phyloP scores from a whole-genome alignment of 768 basidiomycete species.

The Cystobasidium ongulense region DNA sequence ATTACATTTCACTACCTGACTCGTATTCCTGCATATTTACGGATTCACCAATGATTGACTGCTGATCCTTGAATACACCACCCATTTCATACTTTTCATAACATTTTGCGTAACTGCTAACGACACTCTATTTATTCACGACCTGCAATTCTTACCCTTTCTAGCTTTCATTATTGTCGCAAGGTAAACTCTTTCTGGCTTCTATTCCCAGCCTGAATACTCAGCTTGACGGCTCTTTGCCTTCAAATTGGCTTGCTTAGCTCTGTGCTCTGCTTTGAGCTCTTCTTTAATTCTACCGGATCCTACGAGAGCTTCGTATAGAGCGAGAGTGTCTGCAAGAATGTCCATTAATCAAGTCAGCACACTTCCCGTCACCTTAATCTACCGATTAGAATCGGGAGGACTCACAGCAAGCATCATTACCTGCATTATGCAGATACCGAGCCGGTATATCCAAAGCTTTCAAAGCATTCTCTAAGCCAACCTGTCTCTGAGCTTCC shows the following conservation, averaged over 20 bases:
- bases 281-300: neutral
- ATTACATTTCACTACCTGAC: no score
- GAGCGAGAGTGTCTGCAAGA: slow-evolving; percentile 11
- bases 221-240: neutral
- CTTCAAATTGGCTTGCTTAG: neutral
- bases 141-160: no score
- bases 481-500: slow-evolving; percentile 5
- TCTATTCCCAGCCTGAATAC: neutral
- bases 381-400: neutral
- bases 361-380: neutral
- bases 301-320: slow-evolving; percentile 13
- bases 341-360: neutral
- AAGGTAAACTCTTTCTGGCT: no score
- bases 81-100: no score
- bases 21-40: no score
- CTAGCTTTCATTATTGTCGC: no score
- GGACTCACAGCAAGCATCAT: slow-evolving; percentile 26
- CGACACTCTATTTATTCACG: no score
- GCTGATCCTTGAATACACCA: no score
- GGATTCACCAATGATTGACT: no score
- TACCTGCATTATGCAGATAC: slow-evolving; percentile 24
- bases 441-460: slow-evolving; percentile 4
- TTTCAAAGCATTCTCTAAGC: slow-evolving; percentile 16
- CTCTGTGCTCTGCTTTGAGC: neutral
- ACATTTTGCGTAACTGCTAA: no score